phyloP scores from a whole-genome alignment of 2,329 filamentous ascomycete genomes.

The Cladophialophora bantiana region DNA sequence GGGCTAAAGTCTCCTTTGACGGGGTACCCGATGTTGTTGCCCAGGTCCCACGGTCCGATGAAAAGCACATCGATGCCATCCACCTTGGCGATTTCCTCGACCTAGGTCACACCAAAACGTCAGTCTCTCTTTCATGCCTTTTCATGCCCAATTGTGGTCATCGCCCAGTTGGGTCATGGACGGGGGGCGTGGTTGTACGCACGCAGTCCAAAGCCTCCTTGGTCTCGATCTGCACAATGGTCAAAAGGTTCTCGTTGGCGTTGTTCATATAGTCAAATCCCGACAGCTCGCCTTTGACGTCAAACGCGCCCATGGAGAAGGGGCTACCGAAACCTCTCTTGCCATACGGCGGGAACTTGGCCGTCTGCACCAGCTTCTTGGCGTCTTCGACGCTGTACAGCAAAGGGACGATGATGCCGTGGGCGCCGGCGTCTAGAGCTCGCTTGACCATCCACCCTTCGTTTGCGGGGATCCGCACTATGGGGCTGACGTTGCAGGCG shows the following conservation, averaged over 20 bases:
- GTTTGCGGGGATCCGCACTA: constrained; percentile 61
- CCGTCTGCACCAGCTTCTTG: constrained; percentile 57
- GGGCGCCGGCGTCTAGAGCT: constrained; percentile 66
- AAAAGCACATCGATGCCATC: constrained; percentile 61
- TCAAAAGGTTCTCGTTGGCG: constrained; percentile 62
- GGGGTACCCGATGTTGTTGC: constrained; percentile 64
- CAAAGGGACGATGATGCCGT: constrained; percentile 64
- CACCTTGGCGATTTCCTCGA: constrained; percentile 60
- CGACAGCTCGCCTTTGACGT: constrained; percentile 47
- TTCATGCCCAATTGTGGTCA: no score
- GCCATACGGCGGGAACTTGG: constrained; percentile 64
- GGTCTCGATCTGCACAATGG: constrained; percentile 56
- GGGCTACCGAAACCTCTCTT: constrained; percentile 64
- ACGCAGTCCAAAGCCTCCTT: constrained; percentile 51
- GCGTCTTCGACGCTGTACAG: constrained; percentile 62
- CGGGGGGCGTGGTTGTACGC: constrained; percentile 15
- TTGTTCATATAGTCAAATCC: constrained; percentile 59
- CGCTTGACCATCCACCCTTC: constrained; percentile 69
- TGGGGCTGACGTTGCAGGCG: constrained; percentile 51
- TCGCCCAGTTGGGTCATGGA: no score
- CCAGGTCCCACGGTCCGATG: constrained; percentile 63
- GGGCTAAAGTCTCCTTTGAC: constrained; percentile 57
- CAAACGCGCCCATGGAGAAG: constrained; percentile 58
- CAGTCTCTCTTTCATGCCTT: not conserved
- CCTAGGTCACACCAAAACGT: constrained; percentile 39